These are phyloP conservation scores for Herpetospermum pedunculosum DNA, from an alignment of 306 rosid species.

Conservation along the genomic window DNA sequence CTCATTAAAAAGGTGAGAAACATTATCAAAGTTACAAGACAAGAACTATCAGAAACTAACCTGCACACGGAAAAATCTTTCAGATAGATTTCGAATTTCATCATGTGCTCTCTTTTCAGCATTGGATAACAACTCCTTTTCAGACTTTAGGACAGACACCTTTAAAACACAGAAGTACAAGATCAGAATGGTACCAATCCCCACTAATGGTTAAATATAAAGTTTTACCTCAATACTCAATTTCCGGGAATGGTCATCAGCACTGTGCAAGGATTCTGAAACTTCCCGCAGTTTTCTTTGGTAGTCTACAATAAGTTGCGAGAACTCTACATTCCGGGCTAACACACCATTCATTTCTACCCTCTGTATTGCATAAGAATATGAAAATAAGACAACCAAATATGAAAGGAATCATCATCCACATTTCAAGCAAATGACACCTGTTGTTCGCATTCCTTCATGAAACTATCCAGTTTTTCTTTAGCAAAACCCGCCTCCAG, in stretches of 20 bases:
- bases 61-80: conserved; percentile 78
- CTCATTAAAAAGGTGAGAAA: background rate
- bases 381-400: conserved; percentile 2
- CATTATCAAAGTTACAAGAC: background rate
- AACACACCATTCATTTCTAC: conserved; percentile 50
- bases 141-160: conserved; percentile 59
- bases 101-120: conserved; percentile 89
- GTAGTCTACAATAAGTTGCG: conserved; percentile 71
- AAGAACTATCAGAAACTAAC: conserved; percentile 21
- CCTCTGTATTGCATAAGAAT: conserved; percentile 34
- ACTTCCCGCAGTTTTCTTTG: conserved; percentile 75
- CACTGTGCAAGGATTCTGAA: conserved; percentile 59
- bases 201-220: background rate
- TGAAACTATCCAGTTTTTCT: conserved; percentile 61
- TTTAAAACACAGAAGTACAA: conserved; percentile 14
- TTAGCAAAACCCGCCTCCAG: conserved; percentile 63
- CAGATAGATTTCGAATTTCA: conserved; percentile 70
- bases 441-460: conserved; percentile 74
- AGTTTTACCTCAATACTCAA: conserved; percentile 64
- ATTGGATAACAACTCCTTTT: conserved; percentile 69
- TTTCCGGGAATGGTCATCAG: conserved; percentile 64
- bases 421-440: conserved; percentile 13
- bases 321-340: conserved; percentile 77
- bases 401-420: background rate
- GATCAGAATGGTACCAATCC: conserved; percentile 6